Evolutionary conservation across 2,329 filamentous ascomycete genomes (phyloP), one percentile per base, ranked within the genome.

Genomic region (Hypoxylon sp.): DNA sequence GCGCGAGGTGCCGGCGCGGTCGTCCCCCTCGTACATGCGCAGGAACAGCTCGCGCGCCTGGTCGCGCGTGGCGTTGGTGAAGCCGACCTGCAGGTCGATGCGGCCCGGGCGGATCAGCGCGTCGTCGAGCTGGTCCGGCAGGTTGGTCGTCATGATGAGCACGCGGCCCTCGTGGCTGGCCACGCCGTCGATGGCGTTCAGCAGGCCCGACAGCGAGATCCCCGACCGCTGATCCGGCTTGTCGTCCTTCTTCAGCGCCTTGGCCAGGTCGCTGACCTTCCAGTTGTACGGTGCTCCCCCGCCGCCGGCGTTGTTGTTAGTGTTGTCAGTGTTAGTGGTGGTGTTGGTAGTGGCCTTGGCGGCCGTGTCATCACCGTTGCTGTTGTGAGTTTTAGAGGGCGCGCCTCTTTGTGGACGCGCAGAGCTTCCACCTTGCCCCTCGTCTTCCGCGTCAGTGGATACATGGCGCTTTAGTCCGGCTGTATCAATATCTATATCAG

Each of bases 181-280:
- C 1, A 92, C 90, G 51, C 91, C 90, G 68, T 96, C 91, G 58
- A 96, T 91, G 55, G 89, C 88, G 73, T 96, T 96, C 48, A 96
- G 81, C 1, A 96, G 81, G 0, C 90, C 90, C 0, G 89, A 91
- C 2, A 95, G 81, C 0, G 89, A 90, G 64, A 93, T 91, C n/a
- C 81, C 73, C 58, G 75, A 74, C 20, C 51, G 53, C 18, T 43
- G 17, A 60, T 76, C 75, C 24, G 76, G 73, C 15, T 67, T 64
- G 45, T 31, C 71, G 11, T 78, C 75, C 43, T 75, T 77, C 64
- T 78, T 79, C 3, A 80, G 69, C 27, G 76, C 77, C 27, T 75
- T 75, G 3, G 78, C 77, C 26, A 79, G 71, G 60, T 78, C 77
- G 11, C 72, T 72, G 2, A 80, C 74, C 51, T 75, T 73, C 65